Evolutionary conservation across 805 yeast genomes (phyloP), one percentile per base, ranked within the genome.

Genomic region (Candida berthetii): DNA sequence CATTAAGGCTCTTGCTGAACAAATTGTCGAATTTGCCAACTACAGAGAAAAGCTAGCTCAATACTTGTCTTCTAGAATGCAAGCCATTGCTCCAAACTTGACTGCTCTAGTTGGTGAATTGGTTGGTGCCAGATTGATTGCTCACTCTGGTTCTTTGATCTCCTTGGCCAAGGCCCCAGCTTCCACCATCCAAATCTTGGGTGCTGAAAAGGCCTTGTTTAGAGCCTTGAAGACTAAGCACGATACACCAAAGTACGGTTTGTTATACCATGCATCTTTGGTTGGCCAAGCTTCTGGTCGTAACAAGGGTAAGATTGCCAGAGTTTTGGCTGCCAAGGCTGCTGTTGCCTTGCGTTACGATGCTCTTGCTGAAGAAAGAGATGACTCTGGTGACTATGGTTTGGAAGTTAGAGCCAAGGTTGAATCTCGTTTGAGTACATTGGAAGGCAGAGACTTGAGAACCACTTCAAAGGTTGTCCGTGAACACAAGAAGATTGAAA

Each of bases 131-230:
- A 81, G 99, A 71, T 78, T 93, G 62, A 93, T 93, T 64, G 93
- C 99, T 35, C 99, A 93, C 65, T 82, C 98, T 41, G 99, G 99
- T 59, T 86, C 96, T 53, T 73, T 93, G 57, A 82, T 90, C 57
- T 87, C 95, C 44, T 76, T 93, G 57, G 96, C 99, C 53, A 93
- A 93, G 73, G 95, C 97, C 38, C 98, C 99, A 53, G 98, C 99
- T 48, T 93, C 99, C 18, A 93, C 99, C 43, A 84, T 93, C 50
- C 99, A 93, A 76, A 91, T 93, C 53, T 77, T 93, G 63, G 99
- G 99, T 67, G 98, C 99, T 50, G 99, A 93, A 73, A 93, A 93
- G 79, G 99, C 99, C 34, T 75, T 93, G 47, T 93, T 93, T 79
- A 84, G 99, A 74, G 99, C 99, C 48, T 80, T 93, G 61, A 93